Conservation (phyloP, 139 green algal species). For the Volvox reticuliferus region DNA sequence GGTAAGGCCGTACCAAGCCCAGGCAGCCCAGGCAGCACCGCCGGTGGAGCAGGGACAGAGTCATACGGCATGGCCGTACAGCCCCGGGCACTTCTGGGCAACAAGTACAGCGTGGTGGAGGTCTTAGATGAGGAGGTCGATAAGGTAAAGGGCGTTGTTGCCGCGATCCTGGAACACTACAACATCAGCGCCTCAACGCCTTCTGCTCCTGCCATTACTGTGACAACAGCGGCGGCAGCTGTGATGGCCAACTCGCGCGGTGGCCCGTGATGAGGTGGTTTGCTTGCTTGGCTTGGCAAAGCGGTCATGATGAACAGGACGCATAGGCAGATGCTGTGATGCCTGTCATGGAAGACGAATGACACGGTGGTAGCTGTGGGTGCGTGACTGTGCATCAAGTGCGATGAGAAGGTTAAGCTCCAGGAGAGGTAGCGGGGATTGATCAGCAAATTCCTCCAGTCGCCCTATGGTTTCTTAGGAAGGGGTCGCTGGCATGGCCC, state of each 20-base stretch:
- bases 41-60: background rate
- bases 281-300: too few species aligned
- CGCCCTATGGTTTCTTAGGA: too few species aligned
- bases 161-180: slow-evolving; percentile 54
- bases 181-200: slow-evolving; percentile 35
- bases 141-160: slow-evolving; percentile 45
- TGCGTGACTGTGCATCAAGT: too few species aligned
- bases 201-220: background rate
- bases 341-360: too few species aligned
- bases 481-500: too few species aligned
- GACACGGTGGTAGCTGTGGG: too few species aligned
- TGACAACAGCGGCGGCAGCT: background rate
- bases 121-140: slow-evolving; percentile 51
- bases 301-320: too few species aligned
- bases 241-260: background rate
- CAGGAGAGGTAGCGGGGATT: too few species aligned
- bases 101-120: slow-evolving; percentile 35
- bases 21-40: background rate
- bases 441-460: too few species aligned
- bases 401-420: too few species aligned
- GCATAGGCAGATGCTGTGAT: too few species aligned
- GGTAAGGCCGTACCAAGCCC: background rate
- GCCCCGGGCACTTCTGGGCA: slow-evolving; percentile 8
- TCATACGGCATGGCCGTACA: background rate
- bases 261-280: too few species aligned